Conservation (phyloP, 2,329 filamentous ascomycete species). For the Knufia petricola region DNA sequence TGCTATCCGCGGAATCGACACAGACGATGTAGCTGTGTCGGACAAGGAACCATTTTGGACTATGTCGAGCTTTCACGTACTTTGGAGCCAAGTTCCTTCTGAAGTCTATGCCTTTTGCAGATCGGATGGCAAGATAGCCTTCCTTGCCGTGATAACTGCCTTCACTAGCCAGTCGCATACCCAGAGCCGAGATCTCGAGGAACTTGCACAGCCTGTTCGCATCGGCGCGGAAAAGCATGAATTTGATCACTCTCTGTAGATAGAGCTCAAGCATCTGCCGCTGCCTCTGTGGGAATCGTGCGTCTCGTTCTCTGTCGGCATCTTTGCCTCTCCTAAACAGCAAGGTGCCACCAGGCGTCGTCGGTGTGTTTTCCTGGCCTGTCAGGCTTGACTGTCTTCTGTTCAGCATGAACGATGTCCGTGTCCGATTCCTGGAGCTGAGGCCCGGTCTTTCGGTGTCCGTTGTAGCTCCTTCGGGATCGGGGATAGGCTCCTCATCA, state of each 20-base stretch:
- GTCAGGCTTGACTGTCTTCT: constrained; percentile 50
- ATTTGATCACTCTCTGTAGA: constrained; percentile 85
- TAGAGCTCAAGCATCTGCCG: constrained; percentile 77
- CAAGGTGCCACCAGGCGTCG: constrained; percentile 28
- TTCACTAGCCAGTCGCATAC: constrained; percentile 86
- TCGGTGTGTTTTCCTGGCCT: constrained; percentile 28
- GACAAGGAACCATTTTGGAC: constrained; percentile 96
- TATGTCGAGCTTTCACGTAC: constrained; percentile 58
- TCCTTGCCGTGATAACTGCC: constrained; percentile 98
- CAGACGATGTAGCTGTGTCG: constrained; percentile 95
- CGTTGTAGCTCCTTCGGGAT: constrained; percentile 55
- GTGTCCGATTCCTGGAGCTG: constrained; percentile 40
- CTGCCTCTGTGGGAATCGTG: constrained; percentile 35
- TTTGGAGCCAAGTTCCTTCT: constrained; percentile 68
- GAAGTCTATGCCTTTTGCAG: constrained; percentile 79
- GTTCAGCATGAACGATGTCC: constrained; percentile 47
- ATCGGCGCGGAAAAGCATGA: constrained; percentile 92
- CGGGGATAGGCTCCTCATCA: constrained; percentile 38
- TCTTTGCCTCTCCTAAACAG: constrained; percentile 25
- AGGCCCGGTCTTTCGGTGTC: constrained; percentile 54
- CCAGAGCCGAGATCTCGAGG: constrained; percentile 84
- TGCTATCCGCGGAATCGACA: constrained; percentile 95
- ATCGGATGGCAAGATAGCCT: constrained; percentile 85
- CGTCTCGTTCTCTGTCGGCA: constrained; percentile 13
- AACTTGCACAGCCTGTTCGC: constrained; percentile 95